These are phyloP conservation scores for Arxiozyma telluris DNA, from an alignment of 1,139 yeast genomes.

Conservation along the genomic window DNA sequence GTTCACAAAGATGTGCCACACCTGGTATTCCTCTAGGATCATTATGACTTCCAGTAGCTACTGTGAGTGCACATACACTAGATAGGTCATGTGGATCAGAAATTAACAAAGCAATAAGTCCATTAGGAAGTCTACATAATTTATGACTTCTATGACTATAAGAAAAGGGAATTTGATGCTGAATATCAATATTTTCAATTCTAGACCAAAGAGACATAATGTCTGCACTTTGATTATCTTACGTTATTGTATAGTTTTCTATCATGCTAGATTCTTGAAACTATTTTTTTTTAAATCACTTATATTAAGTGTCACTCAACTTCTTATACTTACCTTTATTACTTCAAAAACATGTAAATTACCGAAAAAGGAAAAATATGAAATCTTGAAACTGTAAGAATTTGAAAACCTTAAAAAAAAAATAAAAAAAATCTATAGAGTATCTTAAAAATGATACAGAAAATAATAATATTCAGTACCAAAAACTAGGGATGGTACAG, in stretches of 20 bases:
- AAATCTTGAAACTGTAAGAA: background rate
- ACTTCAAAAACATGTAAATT: background rate
- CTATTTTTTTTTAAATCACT: too few relatives aligned
- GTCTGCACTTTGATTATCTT: background rate
- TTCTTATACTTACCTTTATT: background rate
- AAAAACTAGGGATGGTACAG: too few relatives aligned
- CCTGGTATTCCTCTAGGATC: slow-evolving; percentile 53
- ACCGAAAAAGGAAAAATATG: background rate
- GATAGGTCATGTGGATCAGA: slow-evolving; percentile 47
- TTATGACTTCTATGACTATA: slow-evolving; percentile 35
- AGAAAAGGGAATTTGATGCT: slow-evolving; percentile 31
- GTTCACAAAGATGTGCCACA: slow-evolving; percentile 69
- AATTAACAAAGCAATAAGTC: slow-evolving; percentile 42
- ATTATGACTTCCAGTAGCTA: slow-evolving; percentile 53
- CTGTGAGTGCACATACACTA: slow-evolving; percentile 42
- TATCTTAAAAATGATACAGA: too few relatives aligned
- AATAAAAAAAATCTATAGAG: too few relatives aligned
- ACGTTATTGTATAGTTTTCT: too few relatives aligned
- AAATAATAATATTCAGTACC: too few relatives aligned
- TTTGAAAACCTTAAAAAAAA: too few relatives aligned
- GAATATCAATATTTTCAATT: slow-evolving; percentile 10
- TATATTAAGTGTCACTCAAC: background rate
- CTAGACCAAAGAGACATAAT: slow-evolving; percentile 4
- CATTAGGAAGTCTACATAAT: slow-evolving; percentile 44
- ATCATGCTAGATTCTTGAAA: background rate